Conservation (phyloP, 176 grass and related monocot species). For the Carex scoparia region DNA sequence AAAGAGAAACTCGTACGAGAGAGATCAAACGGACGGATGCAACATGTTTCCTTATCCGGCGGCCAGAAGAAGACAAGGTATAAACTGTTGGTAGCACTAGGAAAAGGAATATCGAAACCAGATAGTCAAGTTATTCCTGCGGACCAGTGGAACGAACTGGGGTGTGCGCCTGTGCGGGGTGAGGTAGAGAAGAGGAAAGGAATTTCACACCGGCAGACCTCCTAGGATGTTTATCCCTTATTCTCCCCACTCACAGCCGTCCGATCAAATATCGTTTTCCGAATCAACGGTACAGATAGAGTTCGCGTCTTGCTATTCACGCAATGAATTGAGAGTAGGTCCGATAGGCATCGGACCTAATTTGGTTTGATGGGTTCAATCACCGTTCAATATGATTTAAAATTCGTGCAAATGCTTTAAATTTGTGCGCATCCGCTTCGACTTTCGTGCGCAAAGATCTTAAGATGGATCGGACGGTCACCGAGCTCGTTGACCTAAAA, state of each 20-base stretch:
- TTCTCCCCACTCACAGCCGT: neutral
- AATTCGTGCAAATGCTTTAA: too few relatives aligned
- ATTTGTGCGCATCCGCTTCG: too few relatives aligned
- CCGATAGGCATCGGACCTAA: too few relatives aligned
- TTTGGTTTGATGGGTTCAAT: too few relatives aligned
- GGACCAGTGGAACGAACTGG: neutral
- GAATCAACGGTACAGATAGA: neutral
- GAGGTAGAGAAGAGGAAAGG: neutral
- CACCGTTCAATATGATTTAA: too few relatives aligned
- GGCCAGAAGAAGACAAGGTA: slow-evolving; percentile 18
- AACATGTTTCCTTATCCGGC: slow-evolving; percentile 10
- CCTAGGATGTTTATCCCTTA: neutral
- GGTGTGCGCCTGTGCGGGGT: neutral
- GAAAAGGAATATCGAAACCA: neutral
- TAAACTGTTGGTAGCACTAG: neutral
- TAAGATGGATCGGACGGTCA: too few relatives aligned
- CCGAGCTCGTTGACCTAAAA: too few relatives aligned
- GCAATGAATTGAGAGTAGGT: neutral
- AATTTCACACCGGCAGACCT: neutral
- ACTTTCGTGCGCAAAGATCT: too few relatives aligned
- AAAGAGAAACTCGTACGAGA: slow-evolving; percentile 8
- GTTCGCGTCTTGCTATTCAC: neutral
- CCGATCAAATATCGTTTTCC: neutral
- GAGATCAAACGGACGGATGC: slow-evolving; percentile 18
- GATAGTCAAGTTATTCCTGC: slow-evolving; percentile 1